Conservation (phyloP, 2,329 filamentous ascomycete genomes). For the Tympanopsis confertula region DNA sequence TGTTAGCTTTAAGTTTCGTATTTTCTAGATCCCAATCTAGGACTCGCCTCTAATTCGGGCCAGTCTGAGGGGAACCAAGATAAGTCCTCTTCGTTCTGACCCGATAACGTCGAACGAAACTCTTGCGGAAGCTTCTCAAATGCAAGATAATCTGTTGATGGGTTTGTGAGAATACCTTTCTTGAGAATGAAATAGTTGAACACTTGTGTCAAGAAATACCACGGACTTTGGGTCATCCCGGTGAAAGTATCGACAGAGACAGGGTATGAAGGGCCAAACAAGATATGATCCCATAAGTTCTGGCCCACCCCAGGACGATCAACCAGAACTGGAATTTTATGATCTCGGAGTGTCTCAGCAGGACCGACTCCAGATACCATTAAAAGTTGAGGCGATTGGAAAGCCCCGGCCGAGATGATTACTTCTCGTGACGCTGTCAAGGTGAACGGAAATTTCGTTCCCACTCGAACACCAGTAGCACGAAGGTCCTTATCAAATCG, state of each 20-base stretch:
- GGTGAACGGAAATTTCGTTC: neutral
- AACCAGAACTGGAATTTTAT: constrained; percentile 25
- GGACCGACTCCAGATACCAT: constrained; percentile 37
- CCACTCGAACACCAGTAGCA: neutral
- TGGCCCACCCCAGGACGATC: constrained; percentile 36
- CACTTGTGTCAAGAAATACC: neutral
- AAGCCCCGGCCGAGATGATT: constrained; percentile 25
- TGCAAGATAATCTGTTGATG: neutral
- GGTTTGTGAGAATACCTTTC: neutral
- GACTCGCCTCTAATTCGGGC: neutral
- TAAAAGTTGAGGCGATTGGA: constrained; percentile 30
- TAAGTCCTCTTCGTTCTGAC: neutral
- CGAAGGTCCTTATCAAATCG: neutral
- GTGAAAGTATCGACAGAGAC: neutral
- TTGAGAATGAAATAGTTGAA: neutral
- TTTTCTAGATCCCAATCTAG: neutral
- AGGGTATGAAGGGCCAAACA: constrained; percentile 2
- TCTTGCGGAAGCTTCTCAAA: neutral
- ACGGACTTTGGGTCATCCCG: neutral
- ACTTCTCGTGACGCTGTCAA: constrained; percentile 15
- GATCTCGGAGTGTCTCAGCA: constrained; percentile 16
- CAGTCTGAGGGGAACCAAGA: neutral
- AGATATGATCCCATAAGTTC: constrained; percentile 28
- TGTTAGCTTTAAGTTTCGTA: neutral
- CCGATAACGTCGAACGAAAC: neutral